A percentile compares a stretch with the other conserved stretches of the same genome.
These are phyloP conservation scores for Plasmodium ovale DNA, from an alignment of 169 alveolate genomes.

Conservation along the genomic window DNA sequence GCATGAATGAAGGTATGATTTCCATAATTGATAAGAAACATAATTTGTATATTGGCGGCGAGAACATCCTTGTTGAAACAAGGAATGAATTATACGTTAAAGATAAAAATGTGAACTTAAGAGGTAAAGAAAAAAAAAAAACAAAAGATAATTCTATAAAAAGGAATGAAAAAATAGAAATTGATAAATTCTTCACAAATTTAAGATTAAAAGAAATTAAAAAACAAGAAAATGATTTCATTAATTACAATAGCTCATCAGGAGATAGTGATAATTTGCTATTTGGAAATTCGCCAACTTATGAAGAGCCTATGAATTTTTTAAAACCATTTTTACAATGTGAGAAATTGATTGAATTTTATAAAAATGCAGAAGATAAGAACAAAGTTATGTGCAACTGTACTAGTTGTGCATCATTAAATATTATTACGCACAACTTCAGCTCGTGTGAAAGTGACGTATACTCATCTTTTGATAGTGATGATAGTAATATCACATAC, in stretches of 20 bases:
- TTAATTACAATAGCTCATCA: constrained; percentile 62
- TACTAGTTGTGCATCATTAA: constrained; percentile 14
- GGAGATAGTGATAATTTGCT: constrained; percentile 54
- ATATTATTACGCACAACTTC: constrained; percentile 18
- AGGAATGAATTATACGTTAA: constrained; percentile 39
- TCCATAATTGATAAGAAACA: constrained; percentile 67
- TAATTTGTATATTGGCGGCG: constrained; percentile 54
- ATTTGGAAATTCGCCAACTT: constrained; percentile 32
- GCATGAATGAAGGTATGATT: constrained; percentile 61
- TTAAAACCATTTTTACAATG: constrained; percentile 23
- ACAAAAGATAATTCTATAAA: constrained; percentile 2
- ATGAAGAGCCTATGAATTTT: constrained; percentile 11
- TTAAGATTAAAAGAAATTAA: constrained; percentile 59
- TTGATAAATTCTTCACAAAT: constrained; percentile 65
- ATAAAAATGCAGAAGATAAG: constrained; percentile 11
- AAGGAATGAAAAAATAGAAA: constrained; percentile 29
- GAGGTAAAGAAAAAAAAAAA: constrained; percentile 18
- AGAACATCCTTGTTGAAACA: constrained; percentile 46
- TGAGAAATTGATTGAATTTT: constrained; percentile 22
- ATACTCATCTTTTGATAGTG: constrained; percentile 64
- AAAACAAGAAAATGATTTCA: constrained; percentile 32
- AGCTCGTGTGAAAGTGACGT: constrained; percentile 70
- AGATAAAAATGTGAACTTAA: constrained; percentile 27
- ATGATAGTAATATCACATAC: constrained; percentile 52
- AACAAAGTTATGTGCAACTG: not conserved